A percentile compares a stretch with the other conserved stretches of the same genome.
phyloP scores from a whole-genome alignment of 2,329 filamentous ascomycete genomes.

The Botrytis elliptica region DNA sequence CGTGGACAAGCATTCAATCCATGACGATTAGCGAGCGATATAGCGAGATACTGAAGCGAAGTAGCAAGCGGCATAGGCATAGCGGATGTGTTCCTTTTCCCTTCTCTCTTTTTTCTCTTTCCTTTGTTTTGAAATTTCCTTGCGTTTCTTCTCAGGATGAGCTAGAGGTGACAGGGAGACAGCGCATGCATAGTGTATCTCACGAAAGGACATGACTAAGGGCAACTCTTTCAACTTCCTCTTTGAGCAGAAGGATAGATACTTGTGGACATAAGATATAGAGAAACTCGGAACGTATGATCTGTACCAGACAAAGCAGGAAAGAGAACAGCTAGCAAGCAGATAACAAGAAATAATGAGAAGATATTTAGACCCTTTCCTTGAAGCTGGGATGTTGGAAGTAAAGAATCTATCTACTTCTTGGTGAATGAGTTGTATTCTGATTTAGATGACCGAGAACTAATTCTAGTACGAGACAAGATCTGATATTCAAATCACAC shows the following conservation, averaged over 20 bases:
- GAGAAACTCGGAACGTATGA: neutral
- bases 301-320: conserved; percentile 1
- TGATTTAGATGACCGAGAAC: neutral
- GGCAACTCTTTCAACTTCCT: neutral
- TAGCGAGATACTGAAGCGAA: neutral
- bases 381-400: neutral
- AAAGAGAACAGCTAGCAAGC: conserved; percentile 4
- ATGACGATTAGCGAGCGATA: neutral
- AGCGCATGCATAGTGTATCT: conserved; percentile 7
- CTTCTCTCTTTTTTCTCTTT: neutral
- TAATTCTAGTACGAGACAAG: too few species aligned
- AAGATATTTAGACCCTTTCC: neutral
- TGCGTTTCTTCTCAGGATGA: neutral
- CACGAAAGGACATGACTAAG: neutral
- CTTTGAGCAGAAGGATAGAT: neutral
- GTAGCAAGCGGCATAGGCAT: conserved; percentile 9
- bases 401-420: neutral
- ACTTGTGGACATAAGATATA: neutral
- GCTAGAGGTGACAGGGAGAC: neutral
- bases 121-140: neutral
- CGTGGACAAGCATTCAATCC: neutral
- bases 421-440: neutral
- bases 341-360: neutral
- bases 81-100: neutral
- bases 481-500: neutral